A percentile compares a stretch with the other conserved stretches of the same genome.
phyloP scores from a whole-genome alignment of 768 basidiomycete genomes.

The Russula earlei region DNA sequence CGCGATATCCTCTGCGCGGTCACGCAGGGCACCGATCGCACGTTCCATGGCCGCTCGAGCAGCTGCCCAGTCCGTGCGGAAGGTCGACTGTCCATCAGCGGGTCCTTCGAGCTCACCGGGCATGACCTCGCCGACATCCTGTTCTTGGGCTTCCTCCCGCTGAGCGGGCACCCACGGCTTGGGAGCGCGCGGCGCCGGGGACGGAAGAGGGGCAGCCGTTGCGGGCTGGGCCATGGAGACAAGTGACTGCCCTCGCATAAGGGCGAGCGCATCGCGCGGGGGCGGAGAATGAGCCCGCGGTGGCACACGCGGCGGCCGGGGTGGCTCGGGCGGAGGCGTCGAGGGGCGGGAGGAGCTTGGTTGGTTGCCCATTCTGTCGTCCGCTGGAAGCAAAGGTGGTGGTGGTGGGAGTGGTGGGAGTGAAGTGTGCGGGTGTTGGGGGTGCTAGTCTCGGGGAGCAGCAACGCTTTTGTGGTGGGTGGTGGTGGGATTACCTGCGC shows the following conservation, averaged over 20 bases:
- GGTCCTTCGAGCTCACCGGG: constrained; percentile 11
- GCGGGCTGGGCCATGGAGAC: neutral
- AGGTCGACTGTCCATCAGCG: neutral
- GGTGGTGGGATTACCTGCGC: constrained; percentile 3
- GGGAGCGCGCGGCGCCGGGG: neutral
- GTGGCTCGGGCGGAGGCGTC: constrained; percentile 11
- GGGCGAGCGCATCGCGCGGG: constrained; percentile 13
- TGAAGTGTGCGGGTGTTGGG: neutral
- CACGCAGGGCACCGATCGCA: constrained; percentile 6
- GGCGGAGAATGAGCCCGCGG: constrained; percentile 9
- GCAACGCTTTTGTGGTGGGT: constrained; percentile 14
- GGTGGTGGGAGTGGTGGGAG: neutral
- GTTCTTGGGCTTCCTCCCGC: neutral
- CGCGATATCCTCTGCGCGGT: constrained; percentile 9
- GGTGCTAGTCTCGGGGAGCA: neutral
- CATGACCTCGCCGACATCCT: constrained; percentile 13
- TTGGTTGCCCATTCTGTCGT: constrained; percentile 14
- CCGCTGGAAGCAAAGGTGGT: neutral
- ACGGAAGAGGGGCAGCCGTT: neutral
- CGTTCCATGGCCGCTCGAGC: constrained; percentile 14
- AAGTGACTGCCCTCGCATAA: constrained; percentile 17
- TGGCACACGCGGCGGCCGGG: constrained; percentile 11
- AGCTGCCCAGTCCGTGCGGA: constrained; percentile 11
- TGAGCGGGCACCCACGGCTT: neutral
- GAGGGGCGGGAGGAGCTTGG: constrained; percentile 10